Base-by-base conservation (phyloP, 495 filamentous ascomycete genomes). In the Xylaria flabelliformis region DNA sequence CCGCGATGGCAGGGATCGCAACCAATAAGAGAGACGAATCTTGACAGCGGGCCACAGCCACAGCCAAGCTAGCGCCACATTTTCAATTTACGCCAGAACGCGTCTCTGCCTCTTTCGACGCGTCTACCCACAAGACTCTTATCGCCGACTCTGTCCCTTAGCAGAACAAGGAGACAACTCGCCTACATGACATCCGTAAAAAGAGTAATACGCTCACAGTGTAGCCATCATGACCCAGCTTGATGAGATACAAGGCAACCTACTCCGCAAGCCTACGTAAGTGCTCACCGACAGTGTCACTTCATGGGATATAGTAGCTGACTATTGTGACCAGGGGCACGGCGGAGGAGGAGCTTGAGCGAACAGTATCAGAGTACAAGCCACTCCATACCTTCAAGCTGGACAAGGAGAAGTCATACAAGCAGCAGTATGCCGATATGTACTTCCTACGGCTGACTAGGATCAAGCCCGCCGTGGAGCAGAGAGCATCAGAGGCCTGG, bases 401-500 rank as follows among this genome's bases (percentile, higher is more conserved):
- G 13, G 88, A 90, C 1, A 90, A 90, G 73, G 85, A 90, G 42
- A 89, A 91, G 59, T 90, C 92, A 29, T 99, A 98, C 76, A 87
- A 93, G 78, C 97, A 98, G 79, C 97, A 99, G 85, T 99, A 92
- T 89, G 93, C 90, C 71, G 95, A 98, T 76, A 93, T 98, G 88
- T 99, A 99, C 84, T 98, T 97, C 80, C 82, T 97, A 74, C 93
- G 97, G 46, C 88, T 98, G 15, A 89, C 93, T 9, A 92, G 91
- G 80, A 88, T 99, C 78, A 97, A 97, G 81, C 93, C 95, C 9
- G 87, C 88, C 0, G 91, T 97, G 0, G 93, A 96, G 79, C 80
- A 88, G 70, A 84, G 92, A 64, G 96, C 94, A 1, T 78, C 78
- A 26, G 89, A 90, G 34, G 90, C 91, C 21, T 98, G 95, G 94